Conservation (phyloP, 495 filamentous ascomycete species). For the Chaetomidium leptoderma region DNA sequence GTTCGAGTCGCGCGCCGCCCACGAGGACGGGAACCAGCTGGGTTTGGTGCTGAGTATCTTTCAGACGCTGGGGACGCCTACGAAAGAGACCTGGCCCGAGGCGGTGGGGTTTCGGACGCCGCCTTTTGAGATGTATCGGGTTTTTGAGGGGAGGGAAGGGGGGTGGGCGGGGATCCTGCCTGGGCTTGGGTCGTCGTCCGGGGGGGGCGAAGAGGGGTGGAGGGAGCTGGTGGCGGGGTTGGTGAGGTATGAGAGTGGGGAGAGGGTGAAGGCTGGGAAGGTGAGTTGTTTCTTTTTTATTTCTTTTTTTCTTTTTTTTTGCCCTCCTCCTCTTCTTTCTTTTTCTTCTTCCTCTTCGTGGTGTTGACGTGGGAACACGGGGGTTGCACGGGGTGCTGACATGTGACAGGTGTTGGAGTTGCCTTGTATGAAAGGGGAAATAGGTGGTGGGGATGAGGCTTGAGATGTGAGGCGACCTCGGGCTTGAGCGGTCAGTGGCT, state of each 20-base stretch:
- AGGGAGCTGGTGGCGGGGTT: conserved; percentile 30
- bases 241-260: conserved; percentile 33
- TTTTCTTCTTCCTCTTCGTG: too few species aligned
- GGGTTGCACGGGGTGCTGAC: background rate
- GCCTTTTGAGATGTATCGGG: conserved; percentile 52
- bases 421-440: conserved; percentile 2
- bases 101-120: conserved; percentile 44
- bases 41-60: conserved; percentile 89
- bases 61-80: conserved; percentile 79
- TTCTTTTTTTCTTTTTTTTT: background rate
- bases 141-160: conserved; percentile 43
- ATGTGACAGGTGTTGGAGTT: conserved; percentile 10
- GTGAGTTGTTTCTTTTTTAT: conserved; percentile 3
- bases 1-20: conserved; percentile 65
- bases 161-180: conserved; percentile 33
- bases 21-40: conserved; percentile 86
- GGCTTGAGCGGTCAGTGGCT: background rate
- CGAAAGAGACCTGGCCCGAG: conserved; percentile 69
- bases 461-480: background rate
- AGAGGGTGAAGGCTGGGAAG: conserved; percentile 24
- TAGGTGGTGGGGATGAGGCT: background rate
- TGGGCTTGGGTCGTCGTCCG: background rate
- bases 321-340: background rate
- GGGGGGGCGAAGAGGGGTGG: conserved; percentile 28
- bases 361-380: background rate